phyloP scores from a whole-genome alignment of 2,329 filamentous ascomycete species.

The Aaosphaeria pasadenensis region DNA sequence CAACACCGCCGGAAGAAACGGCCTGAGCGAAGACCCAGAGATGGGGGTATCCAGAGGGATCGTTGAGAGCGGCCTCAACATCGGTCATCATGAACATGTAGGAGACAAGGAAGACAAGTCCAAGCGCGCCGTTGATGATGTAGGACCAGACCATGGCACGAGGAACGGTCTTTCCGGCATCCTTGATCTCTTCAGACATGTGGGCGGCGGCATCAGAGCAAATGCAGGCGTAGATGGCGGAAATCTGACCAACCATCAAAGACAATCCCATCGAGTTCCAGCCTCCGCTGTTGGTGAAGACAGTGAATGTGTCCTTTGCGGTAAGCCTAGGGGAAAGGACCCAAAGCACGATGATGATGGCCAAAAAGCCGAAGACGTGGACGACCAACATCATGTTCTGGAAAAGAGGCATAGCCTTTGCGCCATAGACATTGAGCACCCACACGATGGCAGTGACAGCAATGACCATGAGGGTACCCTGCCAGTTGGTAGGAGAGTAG shows the following conservation, averaged over 20 bases:
- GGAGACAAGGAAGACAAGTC: slow-evolving; percentile 31
- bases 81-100: slow-evolving; percentile 35
- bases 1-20: slow-evolving; percentile 6
- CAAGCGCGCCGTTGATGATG: slow-evolving; percentile 37
- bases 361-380: slow-evolving; percentile 46
- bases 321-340: slow-evolving; percentile 25
- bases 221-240: slow-evolving; percentile 9
- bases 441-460: slow-evolving; percentile 44
- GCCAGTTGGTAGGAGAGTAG: slow-evolving; percentile 42
- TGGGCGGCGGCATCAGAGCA: slow-evolving; percentile 42
- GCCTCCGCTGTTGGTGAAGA: not conserved
- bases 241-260: slow-evolving; percentile 42
- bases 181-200: slow-evolving; percentile 44
- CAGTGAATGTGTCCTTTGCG: slow-evolving; percentile 27
- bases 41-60: slow-evolving; percentile 29
- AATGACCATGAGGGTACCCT: slow-evolving; percentile 49
- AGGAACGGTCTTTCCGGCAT: slow-evolving; percentile 41
- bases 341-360: slow-evolving; percentile 41
- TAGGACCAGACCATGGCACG: slow-evolving; percentile 42
- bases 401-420: slow-evolving; percentile 29
- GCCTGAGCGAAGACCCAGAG: slow-evolving; percentile 34
- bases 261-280: slow-evolving; percentile 29
- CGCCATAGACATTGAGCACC: slow-evolving; percentile 39
- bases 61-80: slow-evolving; percentile 23
- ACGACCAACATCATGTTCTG: slow-evolving; percentile 36